These are phyloP conservation scores for Brassica nigra DNA, from an alignment of 345 rosid species.

Conservation along the genomic window DNA sequence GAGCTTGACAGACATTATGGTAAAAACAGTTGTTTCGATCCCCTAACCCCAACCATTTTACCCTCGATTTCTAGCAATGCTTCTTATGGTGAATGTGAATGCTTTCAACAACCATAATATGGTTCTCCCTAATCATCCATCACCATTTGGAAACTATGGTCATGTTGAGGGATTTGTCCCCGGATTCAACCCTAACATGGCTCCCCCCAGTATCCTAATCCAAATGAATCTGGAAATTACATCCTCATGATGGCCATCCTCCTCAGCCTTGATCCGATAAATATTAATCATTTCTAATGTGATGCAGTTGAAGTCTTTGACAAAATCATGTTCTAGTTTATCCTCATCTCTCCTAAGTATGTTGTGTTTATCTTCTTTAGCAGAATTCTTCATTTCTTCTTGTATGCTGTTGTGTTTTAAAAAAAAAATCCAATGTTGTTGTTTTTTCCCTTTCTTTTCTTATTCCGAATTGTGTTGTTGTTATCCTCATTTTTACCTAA, in stretches of 20 bases:
- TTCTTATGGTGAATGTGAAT: background rate
- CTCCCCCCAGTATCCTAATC: background rate
- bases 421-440: no score
- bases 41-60: no score
- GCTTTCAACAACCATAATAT: background rate
- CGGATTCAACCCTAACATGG: background rate
- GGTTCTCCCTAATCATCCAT: background rate
- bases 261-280: background rate
- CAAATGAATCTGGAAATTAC: slow-evolving; percentile 8
- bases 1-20: no score
- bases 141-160: background rate
- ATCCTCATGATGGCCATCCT: slow-evolving; percentile 11
- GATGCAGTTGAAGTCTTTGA: background rate
- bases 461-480: background rate
- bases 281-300: background rate
- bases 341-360: background rate
- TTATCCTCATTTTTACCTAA: background rate
- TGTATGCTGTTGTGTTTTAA: background rate
- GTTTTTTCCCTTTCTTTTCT: background rate
- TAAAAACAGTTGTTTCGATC: no score
- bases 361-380: background rate
- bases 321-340: background rate
- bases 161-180: background rate
- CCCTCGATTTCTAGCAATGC: no score
- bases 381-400: background rate